Base-by-base conservation (phyloP, 352 stramenopile genomes). In the Phytophthora ohioensis region DNA sequence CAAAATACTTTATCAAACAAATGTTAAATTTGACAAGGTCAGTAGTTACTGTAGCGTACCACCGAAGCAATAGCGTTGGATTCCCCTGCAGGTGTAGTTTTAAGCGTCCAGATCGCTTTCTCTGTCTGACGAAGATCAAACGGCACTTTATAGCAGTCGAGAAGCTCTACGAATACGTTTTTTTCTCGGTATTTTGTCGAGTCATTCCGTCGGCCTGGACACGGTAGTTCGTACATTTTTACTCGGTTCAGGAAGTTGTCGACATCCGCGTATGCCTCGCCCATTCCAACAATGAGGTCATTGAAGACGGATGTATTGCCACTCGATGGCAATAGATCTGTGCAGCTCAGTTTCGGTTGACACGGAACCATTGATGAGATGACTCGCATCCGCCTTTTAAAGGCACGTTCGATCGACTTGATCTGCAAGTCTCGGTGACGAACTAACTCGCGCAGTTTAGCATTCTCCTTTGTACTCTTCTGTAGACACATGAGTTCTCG, bases 391-490 rank as follows among this genome's bases (percentile, higher is more conserved):
- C 39, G 47, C 31, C 27, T 60, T 48, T 61, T 71, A n/a, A 67
- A 38, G 1, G 34, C 41, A 11, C 64, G 64, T 32, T 58, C 3
- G 9, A 72, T 4, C 3, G 49, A 13, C 15, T 72, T 67, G 10
- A 58, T 46, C 11, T 53, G 41, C 9, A 46, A 36, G 13, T 59
- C 13, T 5, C 41, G 21, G 2, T 46, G 41, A 36, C 30, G 39
- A 13, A 61, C 45, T 12, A 51, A 21, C 39, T 52, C n/a, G 0
- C 41, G 56, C 21, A 71, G 35, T n/a, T 32, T 57, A 9, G 15
- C 3, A 6, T 68, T 73, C 17, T 73, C 57, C 17, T 68, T 27
- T 5, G 35, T 45, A 43, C 65, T 73, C 8, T n/a, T 35, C 38
- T 58, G 41, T 27, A 53, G n/a, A 13, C 3, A 11, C 5, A 35